phyloP scores from a whole-genome alignment of 129 eudicot genomes.

The Centaurea solstitialis region DNA sequence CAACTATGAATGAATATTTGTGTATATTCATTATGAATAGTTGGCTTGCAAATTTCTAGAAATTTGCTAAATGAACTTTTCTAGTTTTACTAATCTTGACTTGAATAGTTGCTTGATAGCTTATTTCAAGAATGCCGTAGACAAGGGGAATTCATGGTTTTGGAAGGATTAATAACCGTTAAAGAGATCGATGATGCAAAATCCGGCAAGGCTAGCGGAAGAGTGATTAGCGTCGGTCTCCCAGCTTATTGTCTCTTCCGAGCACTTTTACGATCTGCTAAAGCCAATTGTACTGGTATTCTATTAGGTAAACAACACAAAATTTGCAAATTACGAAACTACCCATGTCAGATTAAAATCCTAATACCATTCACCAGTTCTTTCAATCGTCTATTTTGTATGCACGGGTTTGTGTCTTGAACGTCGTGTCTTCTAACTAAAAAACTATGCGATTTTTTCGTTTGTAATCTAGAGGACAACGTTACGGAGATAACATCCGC shows the following conservation, averaged over 20 bases:
- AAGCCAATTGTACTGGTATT: conserved; percentile 66
- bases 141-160: conserved; percentile 64
- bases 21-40: not conserved
- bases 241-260: conserved; percentile 79
- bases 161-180: conserved; percentile 66
- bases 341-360: not conserved
- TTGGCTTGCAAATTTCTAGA: not conserved
- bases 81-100: conserved; percentile 12
- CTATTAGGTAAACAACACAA: conserved; percentile 54
- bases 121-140: conserved; percentile 62
- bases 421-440: not conserved
- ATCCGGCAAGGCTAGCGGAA: conserved; percentile 56
- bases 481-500: conserved; percentile 75
- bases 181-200: conserved; percentile 89
- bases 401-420: not conserved
- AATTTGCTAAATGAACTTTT: not conserved
- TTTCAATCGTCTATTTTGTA: too few relatives aligned
- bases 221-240: conserved; percentile 67
- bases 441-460: not conserved
- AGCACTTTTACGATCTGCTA: conserved; percentile 71
- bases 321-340: not conserved
- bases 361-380: not conserved
- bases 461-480: conserved; percentile 51
- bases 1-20: not conserved
- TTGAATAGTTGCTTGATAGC: conserved; percentile 64